phyloP scores from a whole-genome alignment of 2,329 filamentous ascomycete species.

The Fusarium torreyae region DNA sequence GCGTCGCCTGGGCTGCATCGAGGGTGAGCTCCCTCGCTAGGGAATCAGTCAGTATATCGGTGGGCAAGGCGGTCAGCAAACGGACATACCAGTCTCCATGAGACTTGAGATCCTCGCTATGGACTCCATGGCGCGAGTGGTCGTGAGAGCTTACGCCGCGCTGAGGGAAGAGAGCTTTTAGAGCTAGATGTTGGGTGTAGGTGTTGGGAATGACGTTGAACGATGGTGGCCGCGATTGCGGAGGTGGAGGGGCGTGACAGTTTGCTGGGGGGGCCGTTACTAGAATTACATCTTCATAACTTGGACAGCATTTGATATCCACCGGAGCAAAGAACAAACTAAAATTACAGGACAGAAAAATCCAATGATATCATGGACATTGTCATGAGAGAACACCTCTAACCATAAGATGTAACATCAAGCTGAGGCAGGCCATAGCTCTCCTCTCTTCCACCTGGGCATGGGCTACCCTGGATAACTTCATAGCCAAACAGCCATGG shows the following conservation, averaged over 20 bases:
- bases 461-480: constrained; percentile 36
- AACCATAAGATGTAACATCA: background rate
- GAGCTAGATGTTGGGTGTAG: constrained; percentile 29
- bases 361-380: background rate
- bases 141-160: constrained; percentile 33
- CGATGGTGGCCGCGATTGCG: constrained; percentile 17
- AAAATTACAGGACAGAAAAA: background rate
- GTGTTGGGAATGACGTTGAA: constrained; percentile 50
- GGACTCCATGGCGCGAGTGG: constrained; percentile 82
- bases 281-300: background rate
- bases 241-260: constrained; percentile 44
- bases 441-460: background rate
- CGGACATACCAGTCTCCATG: constrained; percentile 86
- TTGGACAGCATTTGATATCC: background rate
- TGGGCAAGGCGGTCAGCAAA: constrained; percentile 21
- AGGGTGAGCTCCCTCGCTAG: constrained; percentile 95
- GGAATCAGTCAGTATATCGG: constrained; percentile 41
- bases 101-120: constrained; percentile 94
- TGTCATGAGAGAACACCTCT: background rate
- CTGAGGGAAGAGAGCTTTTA: constrained; percentile 22
- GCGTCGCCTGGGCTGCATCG: constrained; percentile 93
- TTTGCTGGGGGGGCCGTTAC: constrained; percentile 35
- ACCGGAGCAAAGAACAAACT: background rate
- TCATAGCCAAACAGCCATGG: constrained; percentile 26
- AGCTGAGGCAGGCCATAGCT: background rate